A percentile compares a stretch with the other conserved stretches of the same genome.
Evolutionary conservation across 345 rosid genomes (phyloP).

Genomic region (Acer campestre): DNA sequence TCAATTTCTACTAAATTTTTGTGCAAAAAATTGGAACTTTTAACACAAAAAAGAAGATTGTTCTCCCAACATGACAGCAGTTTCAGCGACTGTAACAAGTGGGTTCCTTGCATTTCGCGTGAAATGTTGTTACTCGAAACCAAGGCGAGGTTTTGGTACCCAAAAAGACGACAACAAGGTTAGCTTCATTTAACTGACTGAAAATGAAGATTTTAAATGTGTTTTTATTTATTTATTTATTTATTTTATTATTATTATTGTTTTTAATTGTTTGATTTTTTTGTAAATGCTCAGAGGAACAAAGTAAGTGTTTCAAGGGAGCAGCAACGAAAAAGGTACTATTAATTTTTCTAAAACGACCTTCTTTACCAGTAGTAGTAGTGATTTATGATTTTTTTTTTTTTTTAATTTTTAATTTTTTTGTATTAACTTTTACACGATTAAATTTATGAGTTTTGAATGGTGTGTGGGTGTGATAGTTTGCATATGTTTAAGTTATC

Average conservation of each 20-base stretch:
- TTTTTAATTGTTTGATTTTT: not conserved
- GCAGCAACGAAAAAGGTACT: slow-evolving; percentile 44
- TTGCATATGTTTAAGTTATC: not conserved
- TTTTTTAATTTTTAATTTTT: too few species aligned
- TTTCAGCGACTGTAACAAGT: slow-evolving; percentile 9
- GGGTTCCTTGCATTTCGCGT: slow-evolving; percentile 27
- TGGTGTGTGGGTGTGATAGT: too few species aligned
- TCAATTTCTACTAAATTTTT: not conserved
- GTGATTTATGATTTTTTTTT: not conserved
- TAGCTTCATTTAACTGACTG: not conserved
- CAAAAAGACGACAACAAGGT: slow-evolving; percentile 19
- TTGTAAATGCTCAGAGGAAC: slow-evolving; percentile 28
- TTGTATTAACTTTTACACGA: not conserved
- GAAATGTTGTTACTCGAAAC: slow-evolving; percentile 44
- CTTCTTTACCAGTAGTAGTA: not conserved
- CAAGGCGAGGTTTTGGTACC: slow-evolving; percentile 51
- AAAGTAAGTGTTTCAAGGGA: slow-evolving; percentile 30
- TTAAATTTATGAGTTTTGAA: not conserved
- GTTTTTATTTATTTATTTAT: not conserved
- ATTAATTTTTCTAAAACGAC: not conserved
- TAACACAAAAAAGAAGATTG: not conserved
- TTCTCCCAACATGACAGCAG: not conserved
- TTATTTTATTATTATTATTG: not conserved
- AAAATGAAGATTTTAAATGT: too few species aligned
- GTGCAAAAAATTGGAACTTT: not conserved